Conservation (phyloP, 164 flowering plant genomes). For the Cinnamomum chago region DNA sequence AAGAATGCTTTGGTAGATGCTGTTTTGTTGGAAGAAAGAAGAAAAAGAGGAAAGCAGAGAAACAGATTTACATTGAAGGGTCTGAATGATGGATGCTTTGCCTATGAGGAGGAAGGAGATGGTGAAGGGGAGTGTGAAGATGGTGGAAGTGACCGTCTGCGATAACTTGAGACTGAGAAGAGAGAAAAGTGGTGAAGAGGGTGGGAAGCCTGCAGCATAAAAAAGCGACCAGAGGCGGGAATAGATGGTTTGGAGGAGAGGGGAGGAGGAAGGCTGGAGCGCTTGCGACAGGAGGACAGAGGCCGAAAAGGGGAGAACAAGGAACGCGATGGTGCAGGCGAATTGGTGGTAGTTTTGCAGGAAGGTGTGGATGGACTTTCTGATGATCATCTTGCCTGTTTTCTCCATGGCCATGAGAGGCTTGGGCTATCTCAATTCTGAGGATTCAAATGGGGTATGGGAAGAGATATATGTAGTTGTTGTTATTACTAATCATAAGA, state of each 20-base stretch:
- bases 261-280: conserved; percentile 24
- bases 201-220: conserved; percentile 66
- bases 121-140: conserved; percentile 61
- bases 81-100: conserved; percentile 49
- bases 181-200: conserved; percentile 43
- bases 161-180: conserved; percentile 59
- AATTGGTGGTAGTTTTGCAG: conserved; percentile 57
- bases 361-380: conserved; percentile 67
- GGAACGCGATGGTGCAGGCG: conserved; percentile 38
- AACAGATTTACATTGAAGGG: conserved; percentile 12
- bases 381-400: conserved; percentile 36
- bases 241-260: conserved; percentile 28
- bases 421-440: conserved; percentile 13
- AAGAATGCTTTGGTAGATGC: conserved; percentile 27
- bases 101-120: conserved; percentile 63
- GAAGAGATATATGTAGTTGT: neutral
- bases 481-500: too few relatives aligned
- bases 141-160: conserved; percentile 51
- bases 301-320: conserved; percentile 57
- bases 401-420: conserved; percentile 36
- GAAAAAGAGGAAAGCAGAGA: conserved; percentile 11
- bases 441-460: conserved; percentile 1
- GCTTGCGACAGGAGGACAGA: conserved; percentile 58
- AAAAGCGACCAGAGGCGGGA: conserved; percentile 47
- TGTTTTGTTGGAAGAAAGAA: conserved; percentile 7